Evolutionary conservation across 768 basidiomycete genomes (phyloP).

Genomic region (Arthromyces matolae): DNA sequence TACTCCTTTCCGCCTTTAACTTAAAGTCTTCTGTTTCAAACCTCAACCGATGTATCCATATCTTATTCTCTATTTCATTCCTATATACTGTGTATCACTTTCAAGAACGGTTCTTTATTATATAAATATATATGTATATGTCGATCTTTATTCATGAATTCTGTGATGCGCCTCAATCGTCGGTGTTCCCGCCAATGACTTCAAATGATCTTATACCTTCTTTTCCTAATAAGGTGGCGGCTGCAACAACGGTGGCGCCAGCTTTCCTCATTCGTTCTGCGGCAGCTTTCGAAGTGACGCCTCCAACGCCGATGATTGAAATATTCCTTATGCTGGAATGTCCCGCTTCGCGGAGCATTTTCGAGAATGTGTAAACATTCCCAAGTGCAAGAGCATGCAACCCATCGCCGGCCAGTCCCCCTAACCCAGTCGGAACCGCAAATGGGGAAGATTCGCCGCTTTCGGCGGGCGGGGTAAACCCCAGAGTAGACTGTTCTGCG

Average conservation of each 20-base stretch:
- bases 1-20: not conserved
- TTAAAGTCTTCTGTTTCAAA: not conserved
- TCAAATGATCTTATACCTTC: conserved; percentile 54
- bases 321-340: conserved; percentile 42
- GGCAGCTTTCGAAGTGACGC: conserved; percentile 61
- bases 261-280: conserved; percentile 67
- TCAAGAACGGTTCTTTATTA: conserved; percentile 2
- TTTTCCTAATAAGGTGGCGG: conserved; percentile 50
- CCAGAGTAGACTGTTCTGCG: conserved; percentile 40
- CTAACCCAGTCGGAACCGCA: conserved; percentile 62
- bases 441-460: conserved; percentile 27
- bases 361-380: conserved; percentile 63
- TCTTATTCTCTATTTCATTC: conserved; percentile 11
- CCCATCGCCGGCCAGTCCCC: conserved; percentile 74
- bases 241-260: conserved; percentile 70
- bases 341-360: conserved; percentile 41
- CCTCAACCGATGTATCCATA: conserved; percentile 12
- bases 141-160: not conserved
- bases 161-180: not conserved
- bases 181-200: conserved; percentile 24
- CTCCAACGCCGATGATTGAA: conserved; percentile 77
- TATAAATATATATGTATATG: not conserved
- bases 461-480: not conserved
- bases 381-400: conserved; percentile 77
- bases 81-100: conserved; percentile 6